Percentiles rank a stretch among this genome's conserved stretches.
phyloP scores from a whole-genome alignment of 2,329 filamentous ascomycete species.

The Ascochyta lentis region DNA sequence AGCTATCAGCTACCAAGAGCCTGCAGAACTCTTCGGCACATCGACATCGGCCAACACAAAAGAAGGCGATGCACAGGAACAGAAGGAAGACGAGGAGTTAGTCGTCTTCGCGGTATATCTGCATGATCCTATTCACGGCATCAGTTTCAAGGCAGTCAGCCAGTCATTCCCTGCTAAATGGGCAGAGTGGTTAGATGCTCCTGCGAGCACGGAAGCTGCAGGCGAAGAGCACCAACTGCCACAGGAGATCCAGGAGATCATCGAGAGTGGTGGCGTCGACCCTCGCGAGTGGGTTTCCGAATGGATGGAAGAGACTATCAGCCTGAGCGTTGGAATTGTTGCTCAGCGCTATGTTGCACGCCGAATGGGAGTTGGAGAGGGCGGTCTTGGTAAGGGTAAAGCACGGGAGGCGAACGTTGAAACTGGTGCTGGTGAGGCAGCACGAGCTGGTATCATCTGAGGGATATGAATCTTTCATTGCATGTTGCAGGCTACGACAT shows the following conservation, averaged over 20 bases:
- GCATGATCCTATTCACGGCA: slow-evolving; percentile 87
- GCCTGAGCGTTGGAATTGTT: slow-evolving; percentile 79
- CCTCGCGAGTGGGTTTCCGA: slow-evolving; percentile 97
- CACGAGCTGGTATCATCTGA: slow-evolving; percentile 57
- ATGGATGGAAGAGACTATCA: slow-evolving; percentile 90
- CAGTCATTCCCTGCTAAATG: slow-evolving; percentile 85
- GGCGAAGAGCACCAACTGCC: slow-evolving; percentile 67
- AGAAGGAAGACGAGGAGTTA: slow-evolving; percentile 67
- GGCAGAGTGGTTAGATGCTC: slow-evolving; percentile 86
- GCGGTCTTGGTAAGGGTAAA: slow-evolving; percentile 67
- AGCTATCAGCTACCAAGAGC: slow-evolving; percentile 72
- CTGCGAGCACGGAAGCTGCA: slow-evolving; percentile 36
- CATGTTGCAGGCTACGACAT: slow-evolving; percentile 8
- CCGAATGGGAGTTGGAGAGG: slow-evolving; percentile 94
- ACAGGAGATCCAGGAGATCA: slow-evolving; percentile 85
- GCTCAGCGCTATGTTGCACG: slow-evolving; percentile 95
- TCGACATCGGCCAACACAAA: slow-evolving; percentile 61
- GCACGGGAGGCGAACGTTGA: slow-evolving; percentile 62
- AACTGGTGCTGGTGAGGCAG: slow-evolving; percentile 66
- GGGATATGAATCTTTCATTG: slow-evolving; percentile 1
- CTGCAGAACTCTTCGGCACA: slow-evolving; percentile 71
- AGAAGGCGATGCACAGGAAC: slow-evolving; percentile 58
- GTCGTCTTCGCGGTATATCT: slow-evolving; percentile 80
- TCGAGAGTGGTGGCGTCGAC: slow-evolving; percentile 77
- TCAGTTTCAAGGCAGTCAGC: slow-evolving; percentile 82